phyloP scores from a whole-genome alignment of 495 filamentous ascomycete species.

The Podospora conica region DNA sequence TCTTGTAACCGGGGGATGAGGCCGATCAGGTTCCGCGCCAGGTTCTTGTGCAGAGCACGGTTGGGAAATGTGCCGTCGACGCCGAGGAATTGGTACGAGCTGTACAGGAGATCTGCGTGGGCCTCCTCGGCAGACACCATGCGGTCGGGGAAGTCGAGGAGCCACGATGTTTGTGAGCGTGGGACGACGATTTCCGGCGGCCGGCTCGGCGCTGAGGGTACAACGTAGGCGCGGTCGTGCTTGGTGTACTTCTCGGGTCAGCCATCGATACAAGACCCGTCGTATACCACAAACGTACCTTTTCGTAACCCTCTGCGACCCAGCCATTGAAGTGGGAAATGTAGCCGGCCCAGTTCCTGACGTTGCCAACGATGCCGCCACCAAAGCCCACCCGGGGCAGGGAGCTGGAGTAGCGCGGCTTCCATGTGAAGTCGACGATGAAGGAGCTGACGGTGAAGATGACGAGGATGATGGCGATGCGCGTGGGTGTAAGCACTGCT shows the following conservation, averaged over 20 bases:
- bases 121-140: constrained; percentile 26
- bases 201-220: constrained; percentile 25
- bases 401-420: constrained; percentile 28
- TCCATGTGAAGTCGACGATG: constrained; percentile 28
- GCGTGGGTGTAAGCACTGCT: constrained; percentile 25
- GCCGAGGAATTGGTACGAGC: constrained; percentile 30
- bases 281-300: constrained; percentile 14
- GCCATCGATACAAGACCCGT: neutral
- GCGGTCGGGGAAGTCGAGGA: constrained; percentile 33
- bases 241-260: constrained; percentile 26
- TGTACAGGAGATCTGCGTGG: constrained; percentile 27
- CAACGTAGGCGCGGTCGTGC: constrained; percentile 27
- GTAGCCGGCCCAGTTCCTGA: constrained; percentile 30
- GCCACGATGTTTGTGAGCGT: constrained; percentile 29
- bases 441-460: constrained; percentile 28
- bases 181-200: constrained; percentile 33
- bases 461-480: constrained; percentile 11
- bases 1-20: constrained; percentile 31
- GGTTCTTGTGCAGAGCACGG: constrained; percentile 30
- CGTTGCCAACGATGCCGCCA: constrained; percentile 19
- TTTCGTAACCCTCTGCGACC: constrained; percentile 31
- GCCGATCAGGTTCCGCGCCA: constrained; percentile 27
- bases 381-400: constrained; percentile 30
- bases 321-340: constrained; percentile 25
- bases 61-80: constrained; percentile 27